Base-by-base conservation (phyloP, 2,329 filamentous ascomycete genomes). In the Cyphellophora attinorum region DNA sequence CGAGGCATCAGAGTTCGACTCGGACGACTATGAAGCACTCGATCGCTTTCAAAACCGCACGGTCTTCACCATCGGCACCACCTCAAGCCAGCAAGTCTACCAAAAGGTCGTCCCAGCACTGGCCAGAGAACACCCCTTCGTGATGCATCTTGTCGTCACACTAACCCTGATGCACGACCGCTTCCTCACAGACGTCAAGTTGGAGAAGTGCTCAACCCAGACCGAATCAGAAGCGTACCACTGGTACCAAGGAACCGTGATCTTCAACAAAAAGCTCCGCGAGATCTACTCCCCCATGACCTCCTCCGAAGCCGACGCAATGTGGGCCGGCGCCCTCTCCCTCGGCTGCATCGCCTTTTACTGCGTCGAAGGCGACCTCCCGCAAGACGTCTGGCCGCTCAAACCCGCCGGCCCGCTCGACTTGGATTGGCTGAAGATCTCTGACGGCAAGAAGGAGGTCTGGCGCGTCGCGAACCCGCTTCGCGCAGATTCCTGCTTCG, bases 371-470 rank as follows among this genome's bases (percentile, higher is more conserved):
- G 56, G 57, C 2, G 33, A 32, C 30, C 51, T 56, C 0, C 56
- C 69, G 0, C 52, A 64, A 32, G 51, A 69, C 35, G 60, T 68
- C 2, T 81, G 75, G 75, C 76, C 76, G 1, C 54, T 80, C 2
- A 66, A 60, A 23, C 42, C 54, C 2, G 50, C 58, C 0, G 56
- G 56, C 1, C 39, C 56, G 1, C 47, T 54, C 1, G 70, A 77
- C 41, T 56, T 79, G 2, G 61, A 71, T 45, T 81, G 75, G 76
- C 49, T 79, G 2, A 67, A 59, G 32, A 63, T 79, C 50, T 65
- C 60, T 38, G 62, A 70, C 10, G 70, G 71, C 0, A 79, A 79
- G 52, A 63, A 59, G 34, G 60, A 62, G 3, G 57, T 79, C 1
- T 76, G 67, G 64, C 49, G 60, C 2, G 49, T 76, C 0, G 57